Base-by-base conservation (phyloP, 139 green algal genomes). In the Tetradesmus lagerheimii region DNA sequence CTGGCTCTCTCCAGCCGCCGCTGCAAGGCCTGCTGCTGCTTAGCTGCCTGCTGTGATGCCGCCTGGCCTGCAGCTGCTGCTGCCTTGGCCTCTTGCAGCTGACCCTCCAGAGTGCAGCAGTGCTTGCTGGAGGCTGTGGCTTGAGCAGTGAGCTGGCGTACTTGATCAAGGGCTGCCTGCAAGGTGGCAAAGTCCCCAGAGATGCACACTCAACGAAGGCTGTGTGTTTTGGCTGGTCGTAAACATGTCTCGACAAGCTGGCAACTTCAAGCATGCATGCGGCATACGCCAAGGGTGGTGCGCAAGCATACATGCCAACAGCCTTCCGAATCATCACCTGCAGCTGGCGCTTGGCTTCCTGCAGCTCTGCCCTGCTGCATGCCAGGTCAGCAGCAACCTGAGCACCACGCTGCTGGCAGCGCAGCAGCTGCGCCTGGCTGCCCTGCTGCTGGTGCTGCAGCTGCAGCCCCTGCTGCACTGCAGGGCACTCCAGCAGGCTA, bases 401-500 rank as follows among this genome's bases (percentile, higher is more conserved):
- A 27, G 47, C 50, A 47, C 53, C 25, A 29, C 37, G n/a, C 38
- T 88, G 34, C 82, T 64, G 64, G 35, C 35, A 50, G 34, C 25
- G 15, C 31, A 78, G n/a, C 53, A 88, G n/a, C 82, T 88, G 82
- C n/a, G 18, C n/a, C 57, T 78, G 34, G 18, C 9, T 53, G 20
- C n/a, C 35, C 39, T 74, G 83, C 11, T 43, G 18, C 62, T 89
- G 64, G 12, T 57, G 83, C 37, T 89, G 85, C 71, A 89, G 62
- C 45, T 37, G 85, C 71, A 76, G 41, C 3, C 39, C 85, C 16
- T 43, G 41, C 50, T 43, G 47, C 20, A 89, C 57, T 14, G 87
- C 78, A 37, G 87, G 35, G 50, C 79, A 45, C 78, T 87, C 38
- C 57, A 91, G 53, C 78, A 91, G 53, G 35, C 57, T 31, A 27